Evolutionary conservation across 257 asterid species (phyloP).

Genomic region (Datura wrightii): DNA sequence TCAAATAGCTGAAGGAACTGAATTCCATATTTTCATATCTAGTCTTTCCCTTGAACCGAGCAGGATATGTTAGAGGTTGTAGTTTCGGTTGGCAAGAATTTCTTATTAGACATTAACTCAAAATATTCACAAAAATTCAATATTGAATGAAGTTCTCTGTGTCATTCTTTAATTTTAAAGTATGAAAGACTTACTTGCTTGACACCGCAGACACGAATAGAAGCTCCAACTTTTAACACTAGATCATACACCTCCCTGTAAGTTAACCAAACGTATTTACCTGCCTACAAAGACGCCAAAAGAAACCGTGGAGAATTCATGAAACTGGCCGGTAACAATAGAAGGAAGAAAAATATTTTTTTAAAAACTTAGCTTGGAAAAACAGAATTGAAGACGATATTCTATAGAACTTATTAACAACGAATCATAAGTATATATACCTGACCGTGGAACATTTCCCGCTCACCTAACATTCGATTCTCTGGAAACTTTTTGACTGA

Average conservation of each 20-base stretch:
- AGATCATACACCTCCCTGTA: slow-evolving; percentile 65
- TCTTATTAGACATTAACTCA: not conserved
- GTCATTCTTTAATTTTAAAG: not conserved
- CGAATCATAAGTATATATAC: slow-evolving; percentile 41
- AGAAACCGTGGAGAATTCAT: not conserved
- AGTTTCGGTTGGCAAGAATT: not conserved
- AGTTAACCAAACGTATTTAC: slow-evolving; percentile 67
- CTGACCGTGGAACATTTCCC: slow-evolving; percentile 67
- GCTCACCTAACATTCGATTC: slow-evolving; percentile 81
- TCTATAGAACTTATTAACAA: not conserved
- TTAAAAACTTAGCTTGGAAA: not conserved
- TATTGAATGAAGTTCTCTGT: not conserved
- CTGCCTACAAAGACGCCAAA: slow-evolving; percentile 55
- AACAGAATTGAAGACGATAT: not conserved
- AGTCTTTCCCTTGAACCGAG: too few relatives aligned
- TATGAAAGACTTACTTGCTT: slow-evolving; percentile 52
- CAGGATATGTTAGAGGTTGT: not conserved
- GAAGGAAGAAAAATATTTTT: not conserved
- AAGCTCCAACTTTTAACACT: slow-evolving; percentile 65
- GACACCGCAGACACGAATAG: slow-evolving; percentile 60
- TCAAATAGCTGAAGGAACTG: too few relatives aligned
- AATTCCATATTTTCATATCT: too few relatives aligned
- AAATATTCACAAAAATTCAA: not conserved
- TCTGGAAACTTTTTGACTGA: slow-evolving; percentile 59
- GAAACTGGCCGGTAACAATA: not conserved